Evolutionary conservation across 2,329 filamentous ascomycete species (phyloP).

Genomic region (Penicillium sp.): DNA sequence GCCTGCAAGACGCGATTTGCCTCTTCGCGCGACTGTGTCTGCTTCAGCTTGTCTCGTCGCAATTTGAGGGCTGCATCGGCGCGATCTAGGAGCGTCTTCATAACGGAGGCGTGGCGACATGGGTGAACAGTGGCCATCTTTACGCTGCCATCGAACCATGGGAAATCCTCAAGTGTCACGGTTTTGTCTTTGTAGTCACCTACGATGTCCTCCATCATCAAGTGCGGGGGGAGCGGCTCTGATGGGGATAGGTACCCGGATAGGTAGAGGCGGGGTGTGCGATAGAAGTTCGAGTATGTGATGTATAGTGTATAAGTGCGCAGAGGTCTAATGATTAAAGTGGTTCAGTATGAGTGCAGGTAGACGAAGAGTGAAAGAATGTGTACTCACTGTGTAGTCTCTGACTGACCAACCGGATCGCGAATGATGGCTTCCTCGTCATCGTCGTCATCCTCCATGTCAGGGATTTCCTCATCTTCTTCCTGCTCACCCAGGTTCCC

Average conservation of each 20-base stretch:
- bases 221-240: conserved; percentile 74
- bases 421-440: conserved; percentile 93
- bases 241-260: conserved; percentile 81
- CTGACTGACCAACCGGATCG: conserved; percentile 56
- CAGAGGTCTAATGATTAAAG: conserved; percentile 57
- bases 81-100: conserved; percentile 95
- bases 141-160: conserved; percentile 83
- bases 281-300: conserved; percentile 95
- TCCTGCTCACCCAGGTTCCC: conserved; percentile 75
- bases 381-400: conserved; percentile 55
- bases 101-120: conserved; percentile 94
- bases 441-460: conserved; percentile 97
- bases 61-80: conserved; percentile 91
- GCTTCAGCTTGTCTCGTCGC: conserved; percentile 74
- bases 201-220: conserved; percentile 96
- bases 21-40: conserved; percentile 50
- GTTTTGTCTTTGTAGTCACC: conserved; percentile 98
- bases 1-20: conserved; percentile 21
- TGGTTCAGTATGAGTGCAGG: conserved; percentile 11
- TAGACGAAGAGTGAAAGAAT: not conserved
- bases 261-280: conserved; percentile 90
- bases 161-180: conserved; percentile 95
- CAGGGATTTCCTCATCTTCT: conserved; percentile 76
- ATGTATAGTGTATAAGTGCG: conserved; percentile 99
- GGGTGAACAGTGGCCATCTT: conserved; percentile 98